Conservation (phyloP, 805 yeast species). For the Starmerella powellii region DNA sequence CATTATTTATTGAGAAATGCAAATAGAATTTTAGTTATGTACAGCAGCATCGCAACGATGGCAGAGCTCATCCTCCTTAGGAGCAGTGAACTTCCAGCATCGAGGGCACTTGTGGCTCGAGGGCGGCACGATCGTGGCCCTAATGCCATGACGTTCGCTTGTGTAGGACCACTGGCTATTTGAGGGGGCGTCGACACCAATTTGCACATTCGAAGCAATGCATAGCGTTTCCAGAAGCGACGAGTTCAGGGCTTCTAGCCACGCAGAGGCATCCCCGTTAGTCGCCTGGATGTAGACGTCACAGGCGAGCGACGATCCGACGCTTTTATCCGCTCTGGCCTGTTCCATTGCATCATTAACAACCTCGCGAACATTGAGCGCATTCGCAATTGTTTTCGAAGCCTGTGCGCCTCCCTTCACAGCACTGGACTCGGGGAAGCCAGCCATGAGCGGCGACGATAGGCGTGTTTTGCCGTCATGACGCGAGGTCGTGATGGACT, state of each 20-base stretch:
- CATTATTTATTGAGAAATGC: no score
- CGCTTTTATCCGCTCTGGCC: constrained; percentile 41
- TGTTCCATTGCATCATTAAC: constrained; percentile 43
- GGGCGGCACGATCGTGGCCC: constrained; percentile 37
- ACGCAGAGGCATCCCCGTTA: constrained; percentile 10
- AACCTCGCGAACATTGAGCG: constrained; percentile 39
- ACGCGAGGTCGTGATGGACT: constrained; percentile 20
- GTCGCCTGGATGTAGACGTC: constrained; percentile 32
- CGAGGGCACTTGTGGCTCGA: constrained; percentile 64
- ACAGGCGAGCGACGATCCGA: constrained; percentile 45
- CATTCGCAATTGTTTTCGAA: constrained; percentile 26
- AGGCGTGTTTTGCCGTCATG: no score
- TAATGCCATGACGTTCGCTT: constrained; percentile 27
- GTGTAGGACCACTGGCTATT: constrained; percentile 26
- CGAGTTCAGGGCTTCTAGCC: constrained; percentile 21
- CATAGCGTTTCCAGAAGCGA: constrained; percentile 46
- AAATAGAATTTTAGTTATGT: not conserved
- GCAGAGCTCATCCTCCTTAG: constrained; percentile 45
- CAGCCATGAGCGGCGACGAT: constrained; percentile 24
- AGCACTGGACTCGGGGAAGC: constrained; percentile 29
- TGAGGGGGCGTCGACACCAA: constrained; percentile 25
- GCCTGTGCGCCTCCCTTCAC: constrained; percentile 24
- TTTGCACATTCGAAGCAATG: constrained; percentile 49
- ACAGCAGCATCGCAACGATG: constrained; percentile 39
- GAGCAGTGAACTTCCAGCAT: constrained; percentile 76